Evolutionary conservation across 306 rosid species (phyloP).

Genomic region (Cucumis cinereus): DNA sequence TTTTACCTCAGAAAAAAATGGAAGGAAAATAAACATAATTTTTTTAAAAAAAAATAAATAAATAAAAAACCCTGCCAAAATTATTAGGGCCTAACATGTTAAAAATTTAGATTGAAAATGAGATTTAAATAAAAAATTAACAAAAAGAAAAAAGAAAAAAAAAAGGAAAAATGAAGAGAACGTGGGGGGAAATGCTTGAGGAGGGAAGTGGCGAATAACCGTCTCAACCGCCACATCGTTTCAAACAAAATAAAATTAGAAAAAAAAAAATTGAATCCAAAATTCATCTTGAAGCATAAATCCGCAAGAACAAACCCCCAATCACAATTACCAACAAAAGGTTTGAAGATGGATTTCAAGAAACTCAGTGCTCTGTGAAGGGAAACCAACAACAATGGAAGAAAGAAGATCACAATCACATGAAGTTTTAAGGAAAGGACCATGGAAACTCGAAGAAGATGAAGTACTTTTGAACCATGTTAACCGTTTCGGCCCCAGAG

Average conservation of each 20-base stretch:
- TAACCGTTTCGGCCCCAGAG: slow-evolving; percentile 61
- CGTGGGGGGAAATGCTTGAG: neutral
- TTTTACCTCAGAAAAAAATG: no score
- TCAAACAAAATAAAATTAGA: neutral
- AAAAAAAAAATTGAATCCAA: no score
- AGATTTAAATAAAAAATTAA: no score
- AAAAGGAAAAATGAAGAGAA: neutral
- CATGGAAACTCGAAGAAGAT: slow-evolving; percentile 9
- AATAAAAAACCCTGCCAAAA: no score
- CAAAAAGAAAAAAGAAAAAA: no score
- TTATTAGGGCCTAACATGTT: no score
- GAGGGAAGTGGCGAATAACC: neutral
- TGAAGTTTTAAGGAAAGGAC: neutral
- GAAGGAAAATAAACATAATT: no score
- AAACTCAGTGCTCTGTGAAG: neutral
- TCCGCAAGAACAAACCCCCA: neutral
- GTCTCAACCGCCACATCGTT: neutral
- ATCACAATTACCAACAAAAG: neutral
- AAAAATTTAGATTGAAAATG: no score
- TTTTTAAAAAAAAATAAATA: no score
- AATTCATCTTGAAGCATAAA: neutral
- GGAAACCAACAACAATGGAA: neutral
- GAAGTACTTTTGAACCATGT: slow-evolving; percentile 59
- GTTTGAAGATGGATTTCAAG: neutral
- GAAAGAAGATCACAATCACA: neutral